Base-by-base conservation (phyloP, 2,329 filamentous ascomycete species). In the Verticillium zaregamsianum region DNA sequence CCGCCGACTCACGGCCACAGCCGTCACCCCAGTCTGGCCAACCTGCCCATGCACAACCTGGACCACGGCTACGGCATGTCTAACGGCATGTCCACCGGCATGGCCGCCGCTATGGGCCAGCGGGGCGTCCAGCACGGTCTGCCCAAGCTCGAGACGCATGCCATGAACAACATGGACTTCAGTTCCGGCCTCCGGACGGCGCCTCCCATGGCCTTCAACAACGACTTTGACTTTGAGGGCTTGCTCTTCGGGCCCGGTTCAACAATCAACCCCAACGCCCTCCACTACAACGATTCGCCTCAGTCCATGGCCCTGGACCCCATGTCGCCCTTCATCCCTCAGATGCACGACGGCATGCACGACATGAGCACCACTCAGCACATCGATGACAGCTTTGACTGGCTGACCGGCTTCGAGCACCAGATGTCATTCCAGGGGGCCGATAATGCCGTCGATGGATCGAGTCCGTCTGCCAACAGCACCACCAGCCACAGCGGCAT, bases 381-480 rank as follows among this genome's bases (percentile, higher is more conserved):
- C n/a, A 76, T 90, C 66, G 93, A 97, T 59, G 90, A 94, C 66
- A 85, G 82, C 67, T 92, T 95, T 72, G 90, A 93, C 69, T 98
- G 93, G 93, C 71, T 86, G 65, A 89, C 89, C 63, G 90, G 90
- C 25, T 91, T 96, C 72, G 92, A 95, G 66, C 86, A 89, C 69
- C 86, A 90, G 55, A 86, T 94, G 81, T 85, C 85, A 8, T 88
- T 92, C 73, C 83, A 82, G 68, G 78, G 81, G 61, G 90, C 90
- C 69, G 93, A 97, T 68, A 90, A 88, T 66, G 92, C 91, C 32
- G 86, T 97, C 60, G 94, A 97, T 69, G 93, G 91, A 63, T 98
- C 95, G 12, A 98, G 95, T 15, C 95, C 95, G 17, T 98, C 95
- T 9, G 93, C 93, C 56, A 94, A 98, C 74, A 98, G 94, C 79